These are phyloP conservation scores for Cenchrus americanus DNA, from an alignment of 176 grass and related monocot species.

Conservation along the genomic window DNA sequence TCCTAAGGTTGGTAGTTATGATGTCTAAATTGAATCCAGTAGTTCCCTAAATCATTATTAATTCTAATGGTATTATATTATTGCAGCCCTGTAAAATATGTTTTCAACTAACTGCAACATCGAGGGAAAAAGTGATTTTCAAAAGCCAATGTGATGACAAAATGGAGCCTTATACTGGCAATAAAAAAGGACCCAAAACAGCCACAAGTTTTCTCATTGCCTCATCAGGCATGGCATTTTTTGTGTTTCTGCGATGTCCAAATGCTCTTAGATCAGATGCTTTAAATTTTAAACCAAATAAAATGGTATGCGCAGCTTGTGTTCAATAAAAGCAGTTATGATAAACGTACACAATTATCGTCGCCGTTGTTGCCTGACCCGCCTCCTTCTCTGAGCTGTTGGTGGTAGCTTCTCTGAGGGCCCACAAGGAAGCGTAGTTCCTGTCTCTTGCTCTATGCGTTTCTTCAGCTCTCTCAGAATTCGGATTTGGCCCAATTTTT, in stretches of 20 bases:
- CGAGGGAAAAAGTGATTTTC: background rate
- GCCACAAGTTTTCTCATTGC: background rate
- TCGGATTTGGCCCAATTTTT: slow-evolving; percentile 82
- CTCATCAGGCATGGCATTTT: background rate
- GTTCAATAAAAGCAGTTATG: slow-evolving; percentile 23
- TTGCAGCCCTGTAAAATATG: background rate
- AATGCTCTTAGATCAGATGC: background rate
- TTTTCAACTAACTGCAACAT: slow-evolving; percentile 17
- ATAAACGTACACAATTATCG: slow-evolving; percentile 19
- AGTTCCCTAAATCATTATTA: background rate
- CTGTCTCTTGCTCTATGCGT: slow-evolving; percentile 78
- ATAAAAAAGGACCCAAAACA: background rate
- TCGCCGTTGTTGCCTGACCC: background rate
- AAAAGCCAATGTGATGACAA: background rate
- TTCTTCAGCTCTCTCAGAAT: slow-evolving; percentile 82
- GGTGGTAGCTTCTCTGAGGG: slow-evolving; percentile 92
- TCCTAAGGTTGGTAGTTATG: background rate
- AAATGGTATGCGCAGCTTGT: background rate
- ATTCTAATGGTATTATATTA: background rate
- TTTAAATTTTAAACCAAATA: slow-evolving; percentile 6
- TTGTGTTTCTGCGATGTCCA: background rate
- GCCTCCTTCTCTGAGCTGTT: slow-evolving; percentile 58
- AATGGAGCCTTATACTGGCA: background rate
- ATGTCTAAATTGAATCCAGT: background rate
- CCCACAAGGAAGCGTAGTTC: slow-evolving; percentile 68